Base-by-base conservation (phyloP, 352 stramenopile genomes). In the Globisporangium spiculum region DNA sequence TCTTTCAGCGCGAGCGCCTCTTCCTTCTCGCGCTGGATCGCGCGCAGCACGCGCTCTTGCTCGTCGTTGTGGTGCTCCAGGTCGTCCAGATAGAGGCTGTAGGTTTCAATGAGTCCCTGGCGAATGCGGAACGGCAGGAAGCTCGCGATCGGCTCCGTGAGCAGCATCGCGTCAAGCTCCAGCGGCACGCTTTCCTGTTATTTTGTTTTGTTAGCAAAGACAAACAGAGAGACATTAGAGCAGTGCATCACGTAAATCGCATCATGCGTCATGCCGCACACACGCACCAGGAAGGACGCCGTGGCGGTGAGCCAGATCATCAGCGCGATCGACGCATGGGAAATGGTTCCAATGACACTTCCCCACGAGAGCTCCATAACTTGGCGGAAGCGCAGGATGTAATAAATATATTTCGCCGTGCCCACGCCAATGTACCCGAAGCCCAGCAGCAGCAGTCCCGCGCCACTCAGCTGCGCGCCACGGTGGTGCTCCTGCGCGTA, bases 331-430 rank as follows among this genome's bases (percentile, higher is more conserved):
- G 86, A 86, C 54, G 88, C 86, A 76, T 96, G 88, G 63, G 86
- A 92, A 72, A 88, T 85, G 52, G 88, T 86, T 71, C 81, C 86
- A 65, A 94, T 84, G 77, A 96, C 88, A 76, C 86, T 96, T 71
- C 73, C 75, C 86, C 86, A 94, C 72, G 86, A 92, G 63, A 94
- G 78, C 75, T 93, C 86, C 88, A 96, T 96, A 50, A 93, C 77
- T 60, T 93, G 83, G 67, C 88, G 86, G 74, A 93, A 96, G 67
- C 88, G 88, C 67, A 94, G 75, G 69, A 96, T 92, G 74, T 96
- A 96, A 80, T 92, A 93, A 77, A 96, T 92, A 81, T 96, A 96
- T 81, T 96, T 96, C 68, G 82, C 78, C 48, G 86, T 93, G 62
- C 88, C 88, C 57, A 94, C 88, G 63, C 88, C 88, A 77, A 96